phyloP scores from a whole-genome alignment of 176 grass and related monocot genomes.

The Dactylis glomerata region DNA sequence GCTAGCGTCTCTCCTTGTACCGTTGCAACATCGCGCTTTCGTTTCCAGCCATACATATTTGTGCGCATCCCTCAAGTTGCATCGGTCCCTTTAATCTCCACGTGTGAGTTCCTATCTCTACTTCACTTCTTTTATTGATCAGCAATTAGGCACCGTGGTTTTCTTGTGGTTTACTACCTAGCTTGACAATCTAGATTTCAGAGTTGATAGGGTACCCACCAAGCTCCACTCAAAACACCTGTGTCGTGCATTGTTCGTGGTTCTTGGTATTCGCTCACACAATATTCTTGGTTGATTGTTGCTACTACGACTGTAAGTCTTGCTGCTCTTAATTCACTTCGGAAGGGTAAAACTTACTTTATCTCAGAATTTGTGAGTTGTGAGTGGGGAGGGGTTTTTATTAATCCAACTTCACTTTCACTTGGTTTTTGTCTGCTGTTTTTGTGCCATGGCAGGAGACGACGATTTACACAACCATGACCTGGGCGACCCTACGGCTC shows the following conservation, averaged over 20 bases:
- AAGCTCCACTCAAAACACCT: background rate
- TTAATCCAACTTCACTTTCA: background rate
- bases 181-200: background rate
- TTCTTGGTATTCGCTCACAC: background rate
- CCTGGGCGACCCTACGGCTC: background rate
- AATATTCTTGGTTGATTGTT: background rate
- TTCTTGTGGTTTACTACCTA: background rate
- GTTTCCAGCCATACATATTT: background rate
- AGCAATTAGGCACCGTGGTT: background rate
- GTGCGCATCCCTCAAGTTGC: background rate
- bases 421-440: background rate
- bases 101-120: background rate
- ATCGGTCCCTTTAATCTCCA: background rate
- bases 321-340: background rate
- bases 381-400: background rate
- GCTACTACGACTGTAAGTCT: background rate
- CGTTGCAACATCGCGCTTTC: background rate
- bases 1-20: background rate
- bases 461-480: background rate
- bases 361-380: background rate
- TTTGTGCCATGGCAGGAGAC: background rate
- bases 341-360: background rate
- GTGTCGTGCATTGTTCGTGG: background rate
- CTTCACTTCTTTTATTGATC: background rate
- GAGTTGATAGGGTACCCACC: background rate